These are phyloP conservation scores for Pseudogymnoascus sp. DNA, from an alignment of 2,329 filamentous ascomycete genomes.

Conservation along the genomic window DNA sequence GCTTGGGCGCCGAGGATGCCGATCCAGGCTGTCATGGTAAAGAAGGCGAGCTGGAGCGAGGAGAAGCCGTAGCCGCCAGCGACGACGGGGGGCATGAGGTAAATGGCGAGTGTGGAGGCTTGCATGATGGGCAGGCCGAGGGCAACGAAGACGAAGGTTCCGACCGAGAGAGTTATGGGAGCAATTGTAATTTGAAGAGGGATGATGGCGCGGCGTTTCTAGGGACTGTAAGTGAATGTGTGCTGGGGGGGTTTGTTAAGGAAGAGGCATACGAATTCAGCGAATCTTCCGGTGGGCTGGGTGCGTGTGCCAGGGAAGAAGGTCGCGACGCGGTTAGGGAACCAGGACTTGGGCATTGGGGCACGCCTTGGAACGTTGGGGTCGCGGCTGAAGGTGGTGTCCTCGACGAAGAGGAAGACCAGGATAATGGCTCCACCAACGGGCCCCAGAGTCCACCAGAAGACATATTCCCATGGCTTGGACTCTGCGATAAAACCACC, in stretches of 20 bases:
- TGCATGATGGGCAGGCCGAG: slow-evolving; percentile 9
- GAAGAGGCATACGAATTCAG: not conserved
- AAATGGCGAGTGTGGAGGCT: slow-evolving; percentile 8
- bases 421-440: not conserved
- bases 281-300: not conserved
- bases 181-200: not conserved
- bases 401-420: slow-evolving; percentile 7
- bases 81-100: slow-evolving; percentile 7
- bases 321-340: not conserved
- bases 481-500: slow-evolving; percentile 31
- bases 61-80: slow-evolving; percentile 11
- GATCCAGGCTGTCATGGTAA: slow-evolving; percentile 6
- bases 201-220: not conserved
- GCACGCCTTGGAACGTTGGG: not conserved
- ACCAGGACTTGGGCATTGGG: slow-evolving; percentile 3
- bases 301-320: not conserved
- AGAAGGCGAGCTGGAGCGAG: slow-evolving; percentile 7
- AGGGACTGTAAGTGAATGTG: not conserved
- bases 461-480: slow-evolving; percentile 29
- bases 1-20: slow-evolving; percentile 8
- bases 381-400: slow-evolving; percentile 1
- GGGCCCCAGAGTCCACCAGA: slow-evolving; percentile 30
- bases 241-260: not conserved
- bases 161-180: not conserved
- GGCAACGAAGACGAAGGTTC: slow-evolving; percentile 5